Evolutionary conservation across 306 rosid species (phyloP).

Genomic region (Trifolium repens): DNA sequence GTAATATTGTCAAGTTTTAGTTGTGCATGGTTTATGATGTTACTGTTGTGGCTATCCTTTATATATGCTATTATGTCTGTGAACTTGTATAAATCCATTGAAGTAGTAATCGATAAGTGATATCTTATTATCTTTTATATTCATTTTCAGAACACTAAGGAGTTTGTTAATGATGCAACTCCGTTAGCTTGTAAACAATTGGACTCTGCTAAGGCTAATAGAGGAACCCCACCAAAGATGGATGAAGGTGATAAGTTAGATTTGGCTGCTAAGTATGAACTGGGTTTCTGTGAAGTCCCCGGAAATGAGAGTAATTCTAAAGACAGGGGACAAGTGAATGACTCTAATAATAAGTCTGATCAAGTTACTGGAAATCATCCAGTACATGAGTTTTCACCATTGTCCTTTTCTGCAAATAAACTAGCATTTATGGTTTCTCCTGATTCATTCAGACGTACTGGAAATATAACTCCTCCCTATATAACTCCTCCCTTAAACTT

Average conservation of each 20-base stretch:
- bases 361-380: constrained; percentile 48
- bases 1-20: constrained; percentile 5
- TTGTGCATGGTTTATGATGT: constrained; percentile 31
- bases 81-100: constrained; percentile 29
- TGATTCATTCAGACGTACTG: constrained; percentile 44
- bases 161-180: constrained; percentile 39
- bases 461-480: constrained; percentile 51
- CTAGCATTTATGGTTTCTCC: constrained; percentile 49
- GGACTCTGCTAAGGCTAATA: constrained; percentile 44
- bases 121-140: constrained; percentile 33
- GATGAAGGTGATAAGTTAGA: constrained; percentile 46
- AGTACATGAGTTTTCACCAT: constrained; percentile 38
- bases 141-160: constrained; percentile 55
- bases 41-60: constrained; percentile 29
- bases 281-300: constrained; percentile 39
- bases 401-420: constrained; percentile 41
- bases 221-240: constrained; percentile 38
- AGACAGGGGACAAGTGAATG: constrained; percentile 32
- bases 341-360: constrained; percentile 42
- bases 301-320: constrained; percentile 44
- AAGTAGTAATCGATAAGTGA: background rate
- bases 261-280: constrained; percentile 37
- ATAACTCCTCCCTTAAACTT: constrained; percentile 54
- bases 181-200: constrained; percentile 34
- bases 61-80: constrained; percentile 15